phyloP scores from a whole-genome alignment of 371 early-diverging fungal genomes.

The Mortierella polycephala region DNA sequence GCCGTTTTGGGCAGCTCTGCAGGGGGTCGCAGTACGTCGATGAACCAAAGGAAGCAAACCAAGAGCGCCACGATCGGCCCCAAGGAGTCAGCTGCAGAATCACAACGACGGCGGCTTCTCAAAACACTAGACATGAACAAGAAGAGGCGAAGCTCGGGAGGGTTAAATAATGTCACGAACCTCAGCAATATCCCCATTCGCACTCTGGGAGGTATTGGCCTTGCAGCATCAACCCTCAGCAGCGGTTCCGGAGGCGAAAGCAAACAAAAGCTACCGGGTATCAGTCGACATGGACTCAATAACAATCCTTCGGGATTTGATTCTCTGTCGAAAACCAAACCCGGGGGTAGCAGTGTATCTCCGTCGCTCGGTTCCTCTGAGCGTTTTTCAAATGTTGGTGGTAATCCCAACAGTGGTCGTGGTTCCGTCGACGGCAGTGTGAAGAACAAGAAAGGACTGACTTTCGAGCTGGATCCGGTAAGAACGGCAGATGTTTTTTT shows the following conservation, averaged over 20 bases:
- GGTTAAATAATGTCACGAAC: slow-evolving; percentile 20
- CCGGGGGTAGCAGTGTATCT: neutral
- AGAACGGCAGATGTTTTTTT: neutral
- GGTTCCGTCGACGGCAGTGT: slow-evolving; percentile 2
- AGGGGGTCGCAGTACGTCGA: slow-evolving; percentile 7
- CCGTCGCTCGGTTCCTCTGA: slow-evolving; percentile 25
- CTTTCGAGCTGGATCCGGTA: slow-evolving; percentile 33
- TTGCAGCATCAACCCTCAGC: slow-evolving; percentile 11
- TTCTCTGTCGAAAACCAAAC: neutral
- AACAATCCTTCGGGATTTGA: neutral
- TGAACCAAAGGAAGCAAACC: slow-evolving; percentile 17
- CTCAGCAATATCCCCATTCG: slow-evolving; percentile 40
- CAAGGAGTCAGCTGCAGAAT: slow-evolving; percentile 34
- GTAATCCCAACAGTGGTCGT: slow-evolving; percentile 12
- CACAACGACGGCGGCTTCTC: slow-evolving; percentile 37
- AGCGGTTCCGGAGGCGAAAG: slow-evolving; percentile 11
- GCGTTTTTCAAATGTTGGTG: slow-evolving; percentile 15
- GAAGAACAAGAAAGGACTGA: slow-evolving; percentile 23
- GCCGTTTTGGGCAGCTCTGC: slow-evolving; percentile 41
- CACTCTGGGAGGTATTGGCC: slow-evolving; percentile 33
- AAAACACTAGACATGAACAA: slow-evolving; percentile 43
- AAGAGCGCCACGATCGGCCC: slow-evolving; percentile 9
- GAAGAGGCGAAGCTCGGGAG: slow-evolving; percentile 28
- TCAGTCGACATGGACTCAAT: slow-evolving; percentile 21
- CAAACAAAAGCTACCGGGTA: slow-evolving; percentile 41